Evolutionary conservation across 2,329 filamentous ascomycete genomes (phyloP).

Genomic region (Colletotrichum caudatum): DNA sequence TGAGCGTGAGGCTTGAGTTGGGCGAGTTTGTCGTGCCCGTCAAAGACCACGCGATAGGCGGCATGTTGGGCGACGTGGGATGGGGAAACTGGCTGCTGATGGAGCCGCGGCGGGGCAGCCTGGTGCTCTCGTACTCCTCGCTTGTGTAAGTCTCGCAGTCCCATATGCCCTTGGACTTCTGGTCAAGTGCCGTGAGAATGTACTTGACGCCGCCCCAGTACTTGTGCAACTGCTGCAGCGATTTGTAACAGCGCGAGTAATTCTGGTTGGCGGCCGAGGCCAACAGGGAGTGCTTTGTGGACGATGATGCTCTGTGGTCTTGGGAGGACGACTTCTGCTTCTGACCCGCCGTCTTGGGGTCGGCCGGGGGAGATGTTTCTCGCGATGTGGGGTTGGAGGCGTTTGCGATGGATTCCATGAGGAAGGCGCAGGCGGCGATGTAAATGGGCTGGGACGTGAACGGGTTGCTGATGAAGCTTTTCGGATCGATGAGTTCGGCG

Average conservation of each 20-base stretch:
- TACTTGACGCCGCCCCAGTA: conserved; percentile 92
- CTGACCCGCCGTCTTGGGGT: conserved; percentile 42
- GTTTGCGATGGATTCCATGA: conserved; percentile 83
- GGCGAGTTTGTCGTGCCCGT: conserved; percentile 89
- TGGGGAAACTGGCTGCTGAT: conserved; percentile 56
- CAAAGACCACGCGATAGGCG: conserved; percentile 84
- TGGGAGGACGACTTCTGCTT: conserved; percentile 39
- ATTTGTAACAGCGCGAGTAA: conserved; percentile 88
- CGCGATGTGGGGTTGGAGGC: conserved; percentile 75
- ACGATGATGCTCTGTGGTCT: conserved; percentile 59
- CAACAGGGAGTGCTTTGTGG: conserved; percentile 78
- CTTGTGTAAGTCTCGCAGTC: conserved; percentile 76
- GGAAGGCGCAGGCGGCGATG: conserved; percentile 88
- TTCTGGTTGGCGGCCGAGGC: conserved; percentile 87
- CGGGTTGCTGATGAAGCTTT: conserved; percentile 87
- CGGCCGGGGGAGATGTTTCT: conserved; percentile 63
- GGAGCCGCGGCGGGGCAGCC: conserved; percentile 58
- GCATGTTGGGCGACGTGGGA: conserved; percentile 62
- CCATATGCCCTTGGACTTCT: conserved; percentile 88
- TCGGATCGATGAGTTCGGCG: conserved; percentile 85
- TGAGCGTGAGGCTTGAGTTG: conserved; percentile 83
- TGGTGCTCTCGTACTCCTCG: conserved; percentile 83
- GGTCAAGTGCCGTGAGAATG: conserved; percentile 86
- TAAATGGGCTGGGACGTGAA: conserved; percentile 94
- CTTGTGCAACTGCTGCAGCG: conserved; percentile 80